A percentile compares a stretch with the other conserved stretches of the same genome.
Conservation (phyloP, 1,284 basidiomycete species). For the Ustilago vetiveriae region DNA sequence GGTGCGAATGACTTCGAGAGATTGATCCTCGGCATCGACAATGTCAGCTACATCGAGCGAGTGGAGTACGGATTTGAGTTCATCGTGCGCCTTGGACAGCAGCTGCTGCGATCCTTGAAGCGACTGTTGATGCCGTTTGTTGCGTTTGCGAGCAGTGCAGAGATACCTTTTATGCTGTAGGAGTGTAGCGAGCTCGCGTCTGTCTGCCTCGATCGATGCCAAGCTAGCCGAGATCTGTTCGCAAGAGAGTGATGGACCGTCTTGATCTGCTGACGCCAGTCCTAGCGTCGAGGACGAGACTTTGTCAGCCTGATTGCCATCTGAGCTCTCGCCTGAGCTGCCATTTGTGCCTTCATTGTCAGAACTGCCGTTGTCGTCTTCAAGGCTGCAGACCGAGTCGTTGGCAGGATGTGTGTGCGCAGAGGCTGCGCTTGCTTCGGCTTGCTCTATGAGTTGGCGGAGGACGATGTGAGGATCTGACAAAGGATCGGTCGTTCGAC, state of each 20-base stretch:
- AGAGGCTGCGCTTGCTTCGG: conserved; percentile 9
- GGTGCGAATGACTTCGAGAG: conserved; percentile 37
- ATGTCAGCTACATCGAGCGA: conserved; percentile 43
- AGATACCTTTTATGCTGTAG: conserved; percentile 9
- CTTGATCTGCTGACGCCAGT: neutral
- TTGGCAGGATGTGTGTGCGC: neutral
- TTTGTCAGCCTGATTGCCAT: too few species aligned
- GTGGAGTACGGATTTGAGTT: conserved; percentile 31
- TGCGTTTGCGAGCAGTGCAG: conserved; percentile 15
- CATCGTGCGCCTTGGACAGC: conserved; percentile 19
- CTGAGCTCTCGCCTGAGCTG: neutral
- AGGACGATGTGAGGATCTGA: conserved; percentile 23
- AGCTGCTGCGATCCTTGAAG: conserved; percentile 7
- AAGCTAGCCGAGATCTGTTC: conserved; percentile 17
- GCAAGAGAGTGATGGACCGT: neutral
- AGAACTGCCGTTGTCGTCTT: neutral
- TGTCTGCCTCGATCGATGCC: conserved; percentile 23
- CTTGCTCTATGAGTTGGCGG: conserved; percentile 32
- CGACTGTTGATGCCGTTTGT: conserved; percentile 12
- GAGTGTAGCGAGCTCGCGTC: conserved; percentile 24
- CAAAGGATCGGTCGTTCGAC: conserved; percentile 1
- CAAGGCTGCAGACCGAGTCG: neutral
- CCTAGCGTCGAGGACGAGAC: too few species aligned
- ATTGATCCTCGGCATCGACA: conserved; percentile 42
- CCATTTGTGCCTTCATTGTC: too few species aligned